Evolutionary conservation across 164 flowering plant genomes (phyloP), one percentile per base, ranked within the genome.

Genomic region (Berberis vulgaris): DNA sequence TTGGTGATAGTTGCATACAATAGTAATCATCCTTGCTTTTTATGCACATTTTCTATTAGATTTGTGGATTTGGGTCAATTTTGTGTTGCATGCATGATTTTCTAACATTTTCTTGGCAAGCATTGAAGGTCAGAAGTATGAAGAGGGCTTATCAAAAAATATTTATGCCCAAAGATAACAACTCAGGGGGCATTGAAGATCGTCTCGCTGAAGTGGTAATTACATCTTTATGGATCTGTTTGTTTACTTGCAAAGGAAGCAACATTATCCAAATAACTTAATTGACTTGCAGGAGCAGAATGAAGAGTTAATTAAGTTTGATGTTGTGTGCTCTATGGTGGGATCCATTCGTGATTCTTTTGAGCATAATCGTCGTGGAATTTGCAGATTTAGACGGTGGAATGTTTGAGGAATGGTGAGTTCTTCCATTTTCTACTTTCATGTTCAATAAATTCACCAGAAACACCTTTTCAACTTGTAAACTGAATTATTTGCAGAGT

Each of bases 261-360:
- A 49, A 66, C 6, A 43, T 9, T 61, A 43, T 60, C 10, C 3
- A 7, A 42, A 13, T 26, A 11, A 9, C 13, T 59, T 49, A 52
- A n/a, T 8, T 38, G 41, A 10, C 54, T 76, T 69, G 61, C 82
- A 85, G 96, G 89, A 81, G 71, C 74, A 76, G 62, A 74, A 73
- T 74, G 83, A 80, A 64, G 85, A 82, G 41, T 65, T 85, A 62
- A 71, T 70, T 64, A 70, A 68, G 42, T 67, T 80, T 62, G 79
- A 84, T 65, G 79, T 72, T 67, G 87, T 93, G 26, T 2, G 71
- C 67, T 76, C 80, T 60, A 84, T 90, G 94, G 69, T 93, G 57
- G 85, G 84, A 72, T 90, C 96, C 43, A 84, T 93, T 61, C 89
- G 88, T 67, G 84, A 83, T 57, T 90, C 94, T 13, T 82, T 88